Conservation (phyloP, 345 rosid species). For the Aquilaria malaccensis region DNA sequence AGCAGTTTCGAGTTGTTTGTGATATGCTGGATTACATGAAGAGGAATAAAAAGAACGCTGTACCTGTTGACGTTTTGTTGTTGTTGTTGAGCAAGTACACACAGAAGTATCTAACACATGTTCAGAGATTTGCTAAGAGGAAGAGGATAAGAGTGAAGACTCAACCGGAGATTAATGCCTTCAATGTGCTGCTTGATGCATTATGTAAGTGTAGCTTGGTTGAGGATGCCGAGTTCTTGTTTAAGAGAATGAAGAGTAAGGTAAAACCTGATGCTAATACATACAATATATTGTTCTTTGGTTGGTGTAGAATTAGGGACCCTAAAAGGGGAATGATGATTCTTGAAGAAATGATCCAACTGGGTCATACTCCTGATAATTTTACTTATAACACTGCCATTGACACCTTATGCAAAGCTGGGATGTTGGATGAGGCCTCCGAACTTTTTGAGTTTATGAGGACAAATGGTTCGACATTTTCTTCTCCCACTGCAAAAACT, state of each 20-base stretch:
- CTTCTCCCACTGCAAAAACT: constrained; percentile 87
- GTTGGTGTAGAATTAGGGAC: constrained; percentile 86
- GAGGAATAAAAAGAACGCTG: constrained; percentile 38
- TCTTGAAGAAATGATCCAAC: constrained; percentile 77
- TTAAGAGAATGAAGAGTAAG: constrained; percentile 45
- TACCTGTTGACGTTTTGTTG: constrained; percentile 54
- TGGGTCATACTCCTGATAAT: constrained; percentile 71
- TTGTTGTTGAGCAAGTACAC: constrained; percentile 57
- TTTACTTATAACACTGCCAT: constrained; percentile 85
- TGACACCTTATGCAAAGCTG: constrained; percentile 70
- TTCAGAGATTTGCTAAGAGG: constrained; percentile 82
- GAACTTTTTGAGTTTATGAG: constrained; percentile 82
- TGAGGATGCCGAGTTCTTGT: constrained; percentile 55
- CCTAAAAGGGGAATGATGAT: constrained; percentile 60
- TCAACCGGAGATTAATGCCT: constrained; percentile 79
- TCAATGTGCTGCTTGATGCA: constrained; percentile 78
- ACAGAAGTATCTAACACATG: constrained; percentile 68
- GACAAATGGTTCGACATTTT: constrained; percentile 62
- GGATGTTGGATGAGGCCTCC: constrained; percentile 74
- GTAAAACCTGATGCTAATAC: constrained; percentile 65
- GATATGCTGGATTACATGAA: constrained; percentile 87
- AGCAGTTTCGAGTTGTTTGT: constrained; percentile 70
- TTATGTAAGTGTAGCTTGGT: constrained; percentile 79
- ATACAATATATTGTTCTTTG: constrained; percentile 72
- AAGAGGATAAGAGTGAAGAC: constrained; percentile 85